These are phyloP conservation scores for Macrophomina phaseolina DNA, from an alignment of 2,329 filamentous ascomycete species.

Conservation along the genomic window DNA sequence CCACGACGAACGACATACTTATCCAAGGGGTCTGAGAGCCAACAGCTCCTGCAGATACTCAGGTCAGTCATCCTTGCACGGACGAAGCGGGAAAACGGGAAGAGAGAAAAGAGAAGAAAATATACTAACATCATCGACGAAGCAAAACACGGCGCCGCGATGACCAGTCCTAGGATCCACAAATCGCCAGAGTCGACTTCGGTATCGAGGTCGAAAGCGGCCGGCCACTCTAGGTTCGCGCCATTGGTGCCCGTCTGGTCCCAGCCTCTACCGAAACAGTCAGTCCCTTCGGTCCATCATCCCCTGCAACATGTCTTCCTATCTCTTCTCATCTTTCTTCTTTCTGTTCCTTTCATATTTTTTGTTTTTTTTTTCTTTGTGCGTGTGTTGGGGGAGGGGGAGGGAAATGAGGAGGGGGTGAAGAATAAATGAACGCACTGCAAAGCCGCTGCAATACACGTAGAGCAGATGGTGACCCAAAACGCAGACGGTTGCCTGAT, in stretches of 20 bases:
- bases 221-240: constrained; percentile 67
- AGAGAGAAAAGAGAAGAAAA: no score
- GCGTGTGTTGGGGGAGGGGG: no score
- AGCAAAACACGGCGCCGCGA: constrained; percentile 67
- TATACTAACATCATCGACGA: constrained; percentile 61
- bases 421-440: constrained; percentile 32
- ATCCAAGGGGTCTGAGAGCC: constrained; percentile 76
- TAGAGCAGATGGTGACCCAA: constrained; percentile 70
- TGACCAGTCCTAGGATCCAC: constrained; percentile 68
- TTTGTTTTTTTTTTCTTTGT: no score
- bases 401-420: no score
- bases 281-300: no score
- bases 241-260: constrained; percentile 60
- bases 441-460: constrained; percentile 73
- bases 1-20: constrained; percentile 71
- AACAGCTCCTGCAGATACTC: constrained; percentile 60
- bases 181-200: constrained; percentile 33
- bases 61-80: no score
- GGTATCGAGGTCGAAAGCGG: constrained; percentile 55
- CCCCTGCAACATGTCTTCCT: no score
- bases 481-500: constrained; percentile 69
- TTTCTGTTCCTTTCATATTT: no score
- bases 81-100: not conserved
- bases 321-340: no score
- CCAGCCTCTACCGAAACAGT: constrained; percentile 42